These are phyloP conservation scores for Penicillium desertorum DNA, from an alignment of 495 filamentous ascomycete species.

Conservation along the genomic window DNA sequence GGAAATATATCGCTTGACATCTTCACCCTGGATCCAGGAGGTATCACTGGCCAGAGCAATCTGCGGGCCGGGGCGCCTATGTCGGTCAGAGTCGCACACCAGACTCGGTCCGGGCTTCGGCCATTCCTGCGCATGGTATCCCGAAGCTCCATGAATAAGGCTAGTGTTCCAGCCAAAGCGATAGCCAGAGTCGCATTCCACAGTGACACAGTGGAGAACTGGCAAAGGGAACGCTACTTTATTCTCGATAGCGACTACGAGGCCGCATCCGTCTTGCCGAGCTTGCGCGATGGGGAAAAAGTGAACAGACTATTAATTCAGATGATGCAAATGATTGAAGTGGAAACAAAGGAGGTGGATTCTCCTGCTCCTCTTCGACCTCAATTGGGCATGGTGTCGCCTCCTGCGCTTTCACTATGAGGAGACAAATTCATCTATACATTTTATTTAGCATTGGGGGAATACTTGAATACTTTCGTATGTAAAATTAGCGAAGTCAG, in stretches of 20 bases:
- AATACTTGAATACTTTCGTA: too few relatives aligned
- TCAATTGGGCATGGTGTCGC: conserved; percentile 10
- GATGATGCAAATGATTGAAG: conserved; percentile 39
- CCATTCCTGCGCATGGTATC: conserved; percentile 42
- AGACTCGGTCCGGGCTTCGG: conserved; percentile 39
- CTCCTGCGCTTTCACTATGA: conserved; percentile 8
- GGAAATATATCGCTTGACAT: conserved; percentile 42
- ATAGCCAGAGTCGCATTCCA: conserved; percentile 45
- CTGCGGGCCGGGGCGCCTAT: conserved; percentile 30
- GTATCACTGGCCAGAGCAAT: conserved; percentile 33
- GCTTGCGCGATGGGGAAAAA: conserved; percentile 31
- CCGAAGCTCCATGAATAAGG: conserved; percentile 42
- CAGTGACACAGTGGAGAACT: conserved; percentile 33
- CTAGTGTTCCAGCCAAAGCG: conserved; percentile 42
- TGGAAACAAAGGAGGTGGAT: conserved; percentile 30
- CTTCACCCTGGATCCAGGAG: conserved; percentile 45
- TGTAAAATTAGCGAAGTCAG: conserved; percentile 6
- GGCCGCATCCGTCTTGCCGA: conserved; percentile 40
- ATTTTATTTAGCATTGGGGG: conserved; percentile 6
- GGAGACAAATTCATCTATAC: not conserved
- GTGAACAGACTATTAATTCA: conserved; percentile 35
- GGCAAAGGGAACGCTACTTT: conserved; percentile 42
- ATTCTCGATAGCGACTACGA: conserved; percentile 43
- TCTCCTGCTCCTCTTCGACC: conserved; percentile 24
- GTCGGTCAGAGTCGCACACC: conserved; percentile 38